Conservation (phyloP, 1,139 yeast species). For the Yamadazyma pseudoaaseri region DNA sequence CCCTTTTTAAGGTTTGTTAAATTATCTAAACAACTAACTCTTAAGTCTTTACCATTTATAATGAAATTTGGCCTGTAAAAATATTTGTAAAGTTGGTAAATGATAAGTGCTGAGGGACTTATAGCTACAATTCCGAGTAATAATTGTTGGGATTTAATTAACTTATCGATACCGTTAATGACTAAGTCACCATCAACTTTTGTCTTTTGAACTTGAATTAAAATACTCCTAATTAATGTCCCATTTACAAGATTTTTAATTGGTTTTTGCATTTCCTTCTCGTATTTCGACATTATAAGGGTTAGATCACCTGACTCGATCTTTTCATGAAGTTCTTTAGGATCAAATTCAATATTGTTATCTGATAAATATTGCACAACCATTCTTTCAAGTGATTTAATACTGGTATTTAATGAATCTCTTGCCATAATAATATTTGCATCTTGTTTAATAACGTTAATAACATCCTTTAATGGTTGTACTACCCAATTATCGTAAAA, state of each 20-base stretch:
- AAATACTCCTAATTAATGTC: slow-evolving; percentile 66
- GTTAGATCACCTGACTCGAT: slow-evolving; percentile 64
- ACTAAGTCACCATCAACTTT: slow-evolving; percentile 95
- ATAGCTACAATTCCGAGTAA: slow-evolving; percentile 91
- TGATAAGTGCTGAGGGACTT: slow-evolving; percentile 70
- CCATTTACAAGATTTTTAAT: slow-evolving; percentile 64
- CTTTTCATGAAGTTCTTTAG: slow-evolving; percentile 39
- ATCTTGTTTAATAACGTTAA: slow-evolving; percentile 81
- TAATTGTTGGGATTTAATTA: slow-evolving; percentile 85
- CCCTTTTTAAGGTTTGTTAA: slow-evolving; percentile 53
- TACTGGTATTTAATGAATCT: slow-evolving; percentile 74
- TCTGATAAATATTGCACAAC: slow-evolving; percentile 69
- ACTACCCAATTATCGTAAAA: slow-evolving; percentile 82
- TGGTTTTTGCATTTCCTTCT: slow-evolving; percentile 70
- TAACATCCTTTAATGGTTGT: slow-evolving; percentile 70
- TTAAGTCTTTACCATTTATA: slow-evolving; percentile 39
- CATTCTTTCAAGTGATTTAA: slow-evolving; percentile 84
- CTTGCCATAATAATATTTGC: slow-evolving; percentile 71
- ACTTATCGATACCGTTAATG: slow-evolving; percentile 83
- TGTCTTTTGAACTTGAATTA: slow-evolving; percentile 90
- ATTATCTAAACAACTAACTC: slow-evolving; percentile 46
- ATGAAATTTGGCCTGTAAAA: slow-evolving; percentile 26
- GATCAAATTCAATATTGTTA: slow-evolving; percentile 24
- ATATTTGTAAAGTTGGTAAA: slow-evolving; percentile 38
- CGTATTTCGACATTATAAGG: slow-evolving; percentile 76